Percentiles rank a stretch among this genome's conserved stretches.
Conservation (phyloP, 768 basidiomycete species). For the Pisolithus microcarpus region DNA sequence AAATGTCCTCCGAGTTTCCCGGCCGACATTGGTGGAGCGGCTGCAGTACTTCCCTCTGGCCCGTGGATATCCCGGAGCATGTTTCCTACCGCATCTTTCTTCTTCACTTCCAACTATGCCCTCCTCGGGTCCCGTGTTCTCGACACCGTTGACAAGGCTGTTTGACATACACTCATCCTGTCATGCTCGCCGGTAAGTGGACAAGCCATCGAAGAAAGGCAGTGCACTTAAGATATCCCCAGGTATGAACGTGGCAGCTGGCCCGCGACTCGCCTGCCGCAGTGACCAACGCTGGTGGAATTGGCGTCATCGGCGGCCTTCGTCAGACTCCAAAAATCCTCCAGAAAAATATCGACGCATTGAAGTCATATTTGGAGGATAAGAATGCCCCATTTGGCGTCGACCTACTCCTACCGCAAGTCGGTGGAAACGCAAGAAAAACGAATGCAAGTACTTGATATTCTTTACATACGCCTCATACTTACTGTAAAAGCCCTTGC, state of each 20-base stretch:
- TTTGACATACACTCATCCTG: slow-evolving; percentile 78
- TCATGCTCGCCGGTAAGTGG: slow-evolving; percentile 64
- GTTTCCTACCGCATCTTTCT: background rate
- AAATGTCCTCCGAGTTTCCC: no score
- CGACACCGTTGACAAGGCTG: slow-evolving; percentile 66
- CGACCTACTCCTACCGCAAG: slow-evolving; percentile 75
- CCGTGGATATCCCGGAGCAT: background rate
- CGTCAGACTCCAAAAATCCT: slow-evolving; percentile 69
- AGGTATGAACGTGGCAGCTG: slow-evolving; percentile 80
- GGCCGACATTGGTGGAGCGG: no score
- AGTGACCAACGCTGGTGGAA: slow-evolving; percentile 87
- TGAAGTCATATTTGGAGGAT: slow-evolving; percentile 70
- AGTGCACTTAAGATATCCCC: background rate
- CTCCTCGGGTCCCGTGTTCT: slow-evolving; percentile 56
- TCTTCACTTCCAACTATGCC: slow-evolving; percentile 41
- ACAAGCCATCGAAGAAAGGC: background rate
- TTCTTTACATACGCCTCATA: background rate
- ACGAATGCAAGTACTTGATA: slow-evolving; percentile 49
- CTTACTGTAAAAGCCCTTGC: background rate
- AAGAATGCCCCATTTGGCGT: slow-evolving; percentile 74
- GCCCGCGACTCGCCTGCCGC: slow-evolving; percentile 78
- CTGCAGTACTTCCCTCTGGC: background rate
- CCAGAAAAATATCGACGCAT: slow-evolving; percentile 56
- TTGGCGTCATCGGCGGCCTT: slow-evolving; percentile 84
- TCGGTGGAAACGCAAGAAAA: slow-evolving; percentile 77